Evolutionary conservation across 1,284 basidiomycete species (phyloP), one percentile per base, ranked within the genome.

Genomic region (Leccinum pallidistipes): DNA sequence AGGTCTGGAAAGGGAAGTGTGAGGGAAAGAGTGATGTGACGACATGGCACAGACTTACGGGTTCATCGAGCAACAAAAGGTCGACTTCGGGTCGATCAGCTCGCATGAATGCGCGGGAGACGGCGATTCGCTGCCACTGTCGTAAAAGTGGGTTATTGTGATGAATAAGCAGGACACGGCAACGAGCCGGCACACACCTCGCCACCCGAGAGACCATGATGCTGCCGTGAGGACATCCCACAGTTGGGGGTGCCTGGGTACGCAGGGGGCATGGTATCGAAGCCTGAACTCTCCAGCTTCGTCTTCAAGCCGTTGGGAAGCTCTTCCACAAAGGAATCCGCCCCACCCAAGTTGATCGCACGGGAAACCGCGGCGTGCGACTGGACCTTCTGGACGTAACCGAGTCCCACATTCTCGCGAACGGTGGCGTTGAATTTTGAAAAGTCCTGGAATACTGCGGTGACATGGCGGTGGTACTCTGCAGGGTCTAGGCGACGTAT

Each of bases 101-200:
- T 63, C 91, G 81, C 88, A 93, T 91, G 69, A 94, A 94, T 18
- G 91, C 89, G 57, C 92, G 83, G 55, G 92, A 87, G 52, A 94
- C 82, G 12, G 92, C 91, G 63, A 94, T 82, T 67, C 90, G 81
- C 78, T 94, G 92, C 92, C 92, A 94, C 88, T 94, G 76, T 36
- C 65, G 63, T 69, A 65, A 61, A 43, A 58, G 59, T 60, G 36
- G 65, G 57, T 63, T 65, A 58, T 59, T 63, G 69, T 68, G 63
- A 62, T 64, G 56, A 62, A 43, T 62, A 58, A 62, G 60, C 56
- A 55, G 12, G 61, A 47, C 32, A 56, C 3, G 34, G 45, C 45
- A 45, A 29, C 43, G 11, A 45, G 43, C 18, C 43, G 43, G 43
- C 18, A 70, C 82, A 64, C 74, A 90, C 90, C 80, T 92, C 89